phyloP scores from a whole-genome alignment of 2,329 filamentous ascomycete species.

The Rhynchosporium secalis region DNA sequence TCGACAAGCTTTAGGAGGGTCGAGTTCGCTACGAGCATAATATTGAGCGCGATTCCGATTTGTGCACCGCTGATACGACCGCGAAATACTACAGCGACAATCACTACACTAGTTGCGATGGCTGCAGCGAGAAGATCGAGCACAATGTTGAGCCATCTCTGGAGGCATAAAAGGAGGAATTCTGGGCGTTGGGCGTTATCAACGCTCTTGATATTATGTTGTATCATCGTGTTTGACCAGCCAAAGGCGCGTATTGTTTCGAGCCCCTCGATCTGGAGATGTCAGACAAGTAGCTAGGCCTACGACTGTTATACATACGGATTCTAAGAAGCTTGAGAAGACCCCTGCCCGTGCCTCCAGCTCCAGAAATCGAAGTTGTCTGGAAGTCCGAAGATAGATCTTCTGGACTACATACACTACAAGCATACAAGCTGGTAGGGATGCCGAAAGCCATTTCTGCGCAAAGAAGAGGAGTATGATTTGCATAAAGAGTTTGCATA shows the following conservation, averaged over 20 bases:
- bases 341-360: slow-evolving; percentile 46
- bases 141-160: slow-evolving; percentile 56
- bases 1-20: no score
- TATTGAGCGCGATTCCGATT: slow-evolving; percentile 29
- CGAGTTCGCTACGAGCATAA: no score
- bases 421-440: neutral
- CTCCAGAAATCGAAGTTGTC: slow-evolving; percentile 49
- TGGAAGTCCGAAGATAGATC: slow-evolving; percentile 48
- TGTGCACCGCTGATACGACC: slow-evolving; percentile 23
- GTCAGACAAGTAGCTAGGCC: slow-evolving; percentile 49
- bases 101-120: slow-evolving; percentile 32
- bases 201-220: slow-evolving; percentile 49
- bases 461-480: neutral
- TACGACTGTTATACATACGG: slow-evolving; percentile 49
- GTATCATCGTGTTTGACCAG: slow-evolving; percentile 49
- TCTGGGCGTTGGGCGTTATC: slow-evolving; percentile 57
- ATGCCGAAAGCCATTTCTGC: slow-evolving; percentile 3
- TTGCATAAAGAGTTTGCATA: neutral
- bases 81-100: slow-evolving; percentile 24
- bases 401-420: slow-evolving; percentile 39
- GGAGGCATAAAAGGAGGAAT: slow-evolving; percentile 57
- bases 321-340: no score
- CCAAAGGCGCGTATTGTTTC: slow-evolving; percentile 57
- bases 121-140: slow-evolving; percentile 48
- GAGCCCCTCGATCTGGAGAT: slow-evolving; percentile 48